Base-by-base conservation (phyloP, 2,329 filamentous ascomycete genomes). In the Talaromyces sp. region DNA sequence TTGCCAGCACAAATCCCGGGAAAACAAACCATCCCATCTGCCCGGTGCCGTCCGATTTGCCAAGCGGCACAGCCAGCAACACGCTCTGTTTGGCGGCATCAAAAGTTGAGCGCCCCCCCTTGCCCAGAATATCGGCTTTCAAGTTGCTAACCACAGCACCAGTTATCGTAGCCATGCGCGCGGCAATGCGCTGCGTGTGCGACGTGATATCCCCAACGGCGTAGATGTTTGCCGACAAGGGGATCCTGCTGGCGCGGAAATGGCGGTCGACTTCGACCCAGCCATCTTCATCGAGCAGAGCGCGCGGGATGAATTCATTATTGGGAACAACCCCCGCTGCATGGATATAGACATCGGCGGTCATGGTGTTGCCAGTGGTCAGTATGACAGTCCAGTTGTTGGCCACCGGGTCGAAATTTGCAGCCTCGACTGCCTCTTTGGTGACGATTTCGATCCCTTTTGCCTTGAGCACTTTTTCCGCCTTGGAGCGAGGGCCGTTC, bases 311-410 rank as follows among this genome's bases (percentile, higher is more conserved):
- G 69, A 80, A 87, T 8, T 73, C 74, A 23, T 79, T 82, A 70
- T 84, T 86, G 0, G 83, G 83, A 7, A 72, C 68, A 12, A 80
- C 80, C 31, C 84, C 84, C 14, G 78, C 78, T 0, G 81, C 82
- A 3, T 80, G 77, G 60, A 87, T 79, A 68, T 82, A 85, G 28
- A 84, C 64, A 65, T 86, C 84, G 2, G 79, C 76, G 1, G 75
- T 74, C 44, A 83, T 65, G 2, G 70, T 75, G 53, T 78, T 73
- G 50, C 83, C 83, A 61, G 82, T 80, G 63, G 71, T 73, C 18
- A 85, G 69, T 3, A 68, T 68, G 28, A 83, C 67, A 4, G 76
- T 75, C 63, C 77, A 81, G 54, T 74, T 75, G 31, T 74, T 77
- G 9, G 33, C 33, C 28, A 18, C n/a, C 12, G 34, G 5, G 36